These are phyloP conservation scores for Ogataea trehaloabstinens DNA, from an alignment of 805 yeast genomes.

Conservation along the genomic window DNA sequence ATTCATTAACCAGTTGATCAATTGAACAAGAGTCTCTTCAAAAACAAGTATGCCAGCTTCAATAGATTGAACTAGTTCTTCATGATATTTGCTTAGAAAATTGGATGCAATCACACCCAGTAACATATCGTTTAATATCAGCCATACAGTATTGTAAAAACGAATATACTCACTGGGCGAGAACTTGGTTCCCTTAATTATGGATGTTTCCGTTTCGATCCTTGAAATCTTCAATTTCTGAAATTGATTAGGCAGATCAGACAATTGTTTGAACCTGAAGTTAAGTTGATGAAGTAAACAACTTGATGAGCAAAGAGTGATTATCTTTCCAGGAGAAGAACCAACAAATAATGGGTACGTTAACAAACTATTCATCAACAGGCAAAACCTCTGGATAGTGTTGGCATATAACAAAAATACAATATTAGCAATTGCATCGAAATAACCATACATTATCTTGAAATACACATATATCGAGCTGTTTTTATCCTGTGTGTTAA, in stretches of 20 bases:
- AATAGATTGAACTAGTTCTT: conserved; percentile 7
- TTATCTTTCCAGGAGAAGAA: conserved; percentile 6
- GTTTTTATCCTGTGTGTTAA: background rate
- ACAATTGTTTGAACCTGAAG: conserved; percentile 68
- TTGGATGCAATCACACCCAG: conserved; percentile 65
- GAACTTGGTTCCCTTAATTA: conserved; percentile 37
- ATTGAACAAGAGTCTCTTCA: conserved; percentile 28
- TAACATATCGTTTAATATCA: conserved; percentile 76
- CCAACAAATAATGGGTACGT: conserved; percentile 13
- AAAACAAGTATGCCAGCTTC: conserved; percentile 31
- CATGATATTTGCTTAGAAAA: conserved; percentile 31
- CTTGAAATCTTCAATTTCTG: conserved; percentile 42
- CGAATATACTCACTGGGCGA: conserved; percentile 60
- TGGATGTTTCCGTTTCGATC: conserved; percentile 40
- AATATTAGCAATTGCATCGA: conserved; percentile 3
- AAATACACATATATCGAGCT: conserved; percentile 3
- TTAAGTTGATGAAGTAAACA: conserved; percentile 78
- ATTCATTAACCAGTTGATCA: conserved; percentile 73
- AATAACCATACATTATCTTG: conserved; percentile 1
- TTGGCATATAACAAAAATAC: conserved; percentile 7
- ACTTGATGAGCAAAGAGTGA: conserved; percentile 10
- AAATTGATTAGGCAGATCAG: conserved; percentile 79
- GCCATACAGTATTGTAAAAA: conserved; percentile 86
- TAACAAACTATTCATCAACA: conserved; percentile 9
- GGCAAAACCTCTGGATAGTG: conserved; percentile 11